Percentiles rank a stretch among this genome's conserved stretches.
Conservation (phyloP, 495 filamentous ascomycete genomes). For the Sordaria brevicollis region DNA sequence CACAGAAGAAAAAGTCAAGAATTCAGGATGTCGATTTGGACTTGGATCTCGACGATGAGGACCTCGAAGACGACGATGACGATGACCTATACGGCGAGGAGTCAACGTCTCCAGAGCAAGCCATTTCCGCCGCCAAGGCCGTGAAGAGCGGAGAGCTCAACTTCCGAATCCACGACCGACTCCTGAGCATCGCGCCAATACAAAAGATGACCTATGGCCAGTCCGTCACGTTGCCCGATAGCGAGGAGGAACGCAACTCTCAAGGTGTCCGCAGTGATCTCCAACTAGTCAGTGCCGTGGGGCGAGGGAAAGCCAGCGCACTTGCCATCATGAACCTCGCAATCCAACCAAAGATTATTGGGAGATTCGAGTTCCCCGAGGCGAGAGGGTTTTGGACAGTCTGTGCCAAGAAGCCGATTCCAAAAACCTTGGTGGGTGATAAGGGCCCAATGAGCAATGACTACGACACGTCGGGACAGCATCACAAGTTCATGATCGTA, state of each 20-base stretch:
- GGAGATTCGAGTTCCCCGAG: conserved; percentile 50
- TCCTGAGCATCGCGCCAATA: conserved; percentile 70
- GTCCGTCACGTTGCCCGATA: conserved; percentile 29
- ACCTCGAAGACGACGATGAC: conserved; percentile 37
- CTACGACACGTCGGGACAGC: conserved; percentile 41
- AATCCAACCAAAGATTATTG: conserved; percentile 55
- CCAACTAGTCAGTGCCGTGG: conserved; percentile 62
- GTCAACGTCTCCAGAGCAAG: conserved; percentile 14
- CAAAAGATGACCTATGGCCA: conserved; percentile 57
- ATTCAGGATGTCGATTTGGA: conserved; percentile 40
- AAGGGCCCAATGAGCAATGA: conserved; percentile 41
- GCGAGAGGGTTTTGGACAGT: conserved; percentile 56
- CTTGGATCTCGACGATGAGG: conserved; percentile 44
- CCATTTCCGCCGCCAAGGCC: conserved; percentile 13
- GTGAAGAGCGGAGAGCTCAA: conserved; percentile 49
- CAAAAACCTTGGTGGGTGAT: conserved; percentile 41
- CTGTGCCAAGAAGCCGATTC: conserved; percentile 45
- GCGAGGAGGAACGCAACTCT: conserved; percentile 32
- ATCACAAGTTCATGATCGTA: conserved; percentile 61
- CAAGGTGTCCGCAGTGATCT: conserved; percentile 43
- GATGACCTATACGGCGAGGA: conserved; percentile 68
- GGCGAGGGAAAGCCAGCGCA: conserved; percentile 57
- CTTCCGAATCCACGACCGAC: conserved; percentile 66
- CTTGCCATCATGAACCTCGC: conserved; percentile 66
- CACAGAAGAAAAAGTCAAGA: conserved; percentile 40